Base-by-base conservation (phyloP, 225 moss, liverwort and hornwort species). In the Sphagnum contortum region DNA sequence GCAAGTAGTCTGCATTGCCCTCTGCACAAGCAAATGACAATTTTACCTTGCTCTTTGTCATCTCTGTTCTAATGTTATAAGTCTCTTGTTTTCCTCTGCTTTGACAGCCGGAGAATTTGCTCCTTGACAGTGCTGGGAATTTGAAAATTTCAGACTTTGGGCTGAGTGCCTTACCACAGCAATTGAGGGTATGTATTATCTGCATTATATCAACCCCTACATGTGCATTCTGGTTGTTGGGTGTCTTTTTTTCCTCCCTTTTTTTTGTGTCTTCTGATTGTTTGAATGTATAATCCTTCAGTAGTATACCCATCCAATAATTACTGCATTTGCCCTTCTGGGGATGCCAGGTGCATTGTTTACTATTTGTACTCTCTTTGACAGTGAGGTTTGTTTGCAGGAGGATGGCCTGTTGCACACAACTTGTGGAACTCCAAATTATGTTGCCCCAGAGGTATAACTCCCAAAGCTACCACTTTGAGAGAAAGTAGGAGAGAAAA, bases 111-210 rank as follows among this genome's bases (percentile, higher is more conserved):
- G 98, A 99, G 69, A 99, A 99, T 70, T 83, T 99, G 48, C 89
- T 99, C 46, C 67, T 99, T 61, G 93, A 99, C 77, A 77, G 91
- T 6, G 50, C 76, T 70, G 93, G 89, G 48, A 80, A 75, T 78
- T 76, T 99, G 14, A 99, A 99, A 80, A 93, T 99, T 13, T 99
- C 98, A 64, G 98, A 99, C 77, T 99, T 99, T 72, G 98, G 98
- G 48, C 77, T 99, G 62, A 99, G 98, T 81, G 98, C 98, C 53
- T 75, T 99, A 57, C 98, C 98, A 65, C 98, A 99, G 73, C 98
- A 99, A 87, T 75, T 89, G 61, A 87, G 98, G 89, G 92, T 96
- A 90, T 64, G 77, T 12, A 47, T 61, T 62, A 62, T 71, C 68
- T 29, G 29, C 54, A 66, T 54, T 57, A 61, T 57, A 50, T 63